Base-by-base conservation (phyloP, 257 asterid species). In the Haberlea rhodopensis region DNA sequence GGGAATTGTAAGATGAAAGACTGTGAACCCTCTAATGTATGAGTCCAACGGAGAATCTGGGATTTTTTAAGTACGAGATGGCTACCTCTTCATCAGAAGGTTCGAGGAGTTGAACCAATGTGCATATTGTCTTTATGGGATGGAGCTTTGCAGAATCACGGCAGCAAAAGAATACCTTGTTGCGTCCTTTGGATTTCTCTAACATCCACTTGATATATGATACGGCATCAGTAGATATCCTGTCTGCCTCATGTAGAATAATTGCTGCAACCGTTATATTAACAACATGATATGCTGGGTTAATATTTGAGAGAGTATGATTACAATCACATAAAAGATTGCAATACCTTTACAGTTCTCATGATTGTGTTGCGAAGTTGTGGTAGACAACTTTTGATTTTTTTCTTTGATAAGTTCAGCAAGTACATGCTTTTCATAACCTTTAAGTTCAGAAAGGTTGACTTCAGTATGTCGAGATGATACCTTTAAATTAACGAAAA, bases 51-150 rank as follows among this genome's bases (percentile, higher is more conserved):
- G 22, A 37, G 19, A 56, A 48, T 58, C 28, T 54, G 63, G 46
- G 65, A 34, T 52, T 26, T 21, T 16, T 16, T 59, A 69, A 60
- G 55, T 29, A 72, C 34, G 24, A 28, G 68, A 37, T 40, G 8
- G 60, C 25, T 68, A 87, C 96, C 90, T 87, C 96, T 68, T 83
- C 83, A 20, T 66, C 67, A 23, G 96, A 89, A 71, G 96, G 96
- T 48, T 84, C 81, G 23, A 80, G 85, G 68, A 89, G 94, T 73
- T 87, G 87, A 51, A 89, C 84, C 49, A 73, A 60, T 26, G 54
- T 83, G 84, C 95, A 83, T 68, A 85, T 76, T 66, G 96, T 74
- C 68, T 71, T 73, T 48, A 89, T 21, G 7, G 84, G 85, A 71
- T 78, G 73, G 57, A 89, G 87, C 78, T 83, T 89, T 63, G 85